These are phyloP conservation scores for Lablab purpureus DNA, from an alignment of 306 rosid genomes.

Conservation along the genomic window DNA sequence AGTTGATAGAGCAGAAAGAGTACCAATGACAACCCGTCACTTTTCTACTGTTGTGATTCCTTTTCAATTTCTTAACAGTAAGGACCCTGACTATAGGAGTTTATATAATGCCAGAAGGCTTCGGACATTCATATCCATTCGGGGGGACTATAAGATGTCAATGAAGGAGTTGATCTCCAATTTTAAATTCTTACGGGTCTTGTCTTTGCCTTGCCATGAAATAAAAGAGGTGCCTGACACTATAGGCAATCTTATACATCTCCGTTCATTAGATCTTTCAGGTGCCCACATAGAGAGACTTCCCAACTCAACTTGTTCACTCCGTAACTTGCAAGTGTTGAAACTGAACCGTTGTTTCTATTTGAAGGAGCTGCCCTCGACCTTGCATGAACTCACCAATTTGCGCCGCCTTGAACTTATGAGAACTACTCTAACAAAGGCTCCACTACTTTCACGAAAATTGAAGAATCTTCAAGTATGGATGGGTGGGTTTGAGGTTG, in stretches of 20 bases:
- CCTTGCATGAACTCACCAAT: not conserved
- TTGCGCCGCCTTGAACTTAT: too few relatives aligned
- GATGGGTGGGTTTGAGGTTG: too few relatives aligned
- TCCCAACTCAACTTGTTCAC: not conserved
- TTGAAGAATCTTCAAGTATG: too few relatives aligned
- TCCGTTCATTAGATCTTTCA: not conserved
- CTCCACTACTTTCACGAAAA: too few relatives aligned
- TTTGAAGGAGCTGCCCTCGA: not conserved
- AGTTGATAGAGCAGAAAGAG: too few relatives aligned
- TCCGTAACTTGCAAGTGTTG: not conserved
- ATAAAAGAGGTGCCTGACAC: not conserved
- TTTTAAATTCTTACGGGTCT: not conserved
- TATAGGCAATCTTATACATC: not conserved
- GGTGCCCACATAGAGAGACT: not conserved
- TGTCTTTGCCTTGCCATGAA: not conserved
- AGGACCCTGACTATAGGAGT: too few relatives aligned
- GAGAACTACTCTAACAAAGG: too few relatives aligned
- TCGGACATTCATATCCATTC: not conserved
- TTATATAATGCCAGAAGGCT: not conserved
- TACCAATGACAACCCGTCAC: not conserved
- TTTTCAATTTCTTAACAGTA: too few relatives aligned
- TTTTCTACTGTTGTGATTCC: not conserved
- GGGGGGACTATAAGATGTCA: too few relatives aligned
- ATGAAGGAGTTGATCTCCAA: not conserved
- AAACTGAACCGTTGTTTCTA: not conserved